Evolutionary conservation across 352 stramenopile genomes (phyloP).

Genomic region (Globisporangium nagaii): DNA sequence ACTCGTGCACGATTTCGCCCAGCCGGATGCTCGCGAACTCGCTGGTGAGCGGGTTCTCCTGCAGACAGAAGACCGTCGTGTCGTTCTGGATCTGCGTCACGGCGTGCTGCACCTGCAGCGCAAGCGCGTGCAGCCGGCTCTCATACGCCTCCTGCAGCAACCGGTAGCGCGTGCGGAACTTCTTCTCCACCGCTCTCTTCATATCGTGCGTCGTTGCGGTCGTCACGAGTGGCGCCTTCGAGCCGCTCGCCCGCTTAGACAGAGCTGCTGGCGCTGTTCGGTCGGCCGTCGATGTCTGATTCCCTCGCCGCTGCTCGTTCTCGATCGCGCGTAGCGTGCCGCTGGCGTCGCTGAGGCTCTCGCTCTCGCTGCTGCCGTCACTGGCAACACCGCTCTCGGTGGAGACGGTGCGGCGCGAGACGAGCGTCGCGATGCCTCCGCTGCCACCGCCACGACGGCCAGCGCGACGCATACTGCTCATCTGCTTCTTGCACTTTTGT

Average conservation of each 20-base stretch:
- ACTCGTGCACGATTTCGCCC: constrained; percentile 62
- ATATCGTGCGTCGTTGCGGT: constrained; percentile 23
- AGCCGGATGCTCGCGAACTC: constrained; percentile 59
- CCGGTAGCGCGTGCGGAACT: constrained; percentile 64
- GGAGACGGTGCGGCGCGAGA: not conserved
- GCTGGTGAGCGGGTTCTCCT: constrained; percentile 57
- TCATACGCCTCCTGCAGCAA: constrained; percentile 72
- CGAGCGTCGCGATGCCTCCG: not conserved
- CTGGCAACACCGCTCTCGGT: not conserved
- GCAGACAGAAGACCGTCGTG: constrained; percentile 50
- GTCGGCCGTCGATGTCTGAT: not conserved
- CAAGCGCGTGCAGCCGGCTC: constrained; percentile 53
- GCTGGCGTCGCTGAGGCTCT: constrained; percentile 6
- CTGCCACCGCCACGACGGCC: not conserved
- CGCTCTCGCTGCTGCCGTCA: constrained; percentile 3
- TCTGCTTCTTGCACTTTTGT: not conserved
- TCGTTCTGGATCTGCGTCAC: constrained; percentile 54
- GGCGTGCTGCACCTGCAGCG: constrained; percentile 39
- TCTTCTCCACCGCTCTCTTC: constrained; percentile 58
- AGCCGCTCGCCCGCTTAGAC: not conserved
- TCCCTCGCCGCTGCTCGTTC: constrained; percentile 6
- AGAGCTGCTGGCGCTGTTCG: constrained; percentile 6
- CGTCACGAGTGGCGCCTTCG: not conserved
- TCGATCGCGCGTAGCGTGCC: not conserved
- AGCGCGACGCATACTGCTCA: not conserved